Evolutionary conservation across 345 rosid species (phyloP).

Genomic region (Brassica napus): DNA sequence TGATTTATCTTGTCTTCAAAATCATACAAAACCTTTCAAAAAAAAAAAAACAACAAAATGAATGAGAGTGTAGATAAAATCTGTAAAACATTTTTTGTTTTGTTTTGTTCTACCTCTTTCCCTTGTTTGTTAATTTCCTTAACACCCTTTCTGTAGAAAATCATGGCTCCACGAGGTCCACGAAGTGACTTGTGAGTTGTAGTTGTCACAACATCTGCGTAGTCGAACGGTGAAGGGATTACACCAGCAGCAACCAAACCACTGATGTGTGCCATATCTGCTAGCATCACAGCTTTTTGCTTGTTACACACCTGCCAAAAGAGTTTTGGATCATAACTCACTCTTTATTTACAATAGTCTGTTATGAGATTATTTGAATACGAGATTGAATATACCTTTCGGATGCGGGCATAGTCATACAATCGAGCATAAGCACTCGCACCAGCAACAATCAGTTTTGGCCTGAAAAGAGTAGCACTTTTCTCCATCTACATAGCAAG

Average conservation of each 20-base stretch:
- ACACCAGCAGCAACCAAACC: conserved; percentile 96
- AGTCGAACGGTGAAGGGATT: conserved; percentile 97
- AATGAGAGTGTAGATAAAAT: conserved; percentile 1
- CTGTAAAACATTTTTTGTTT: background rate
- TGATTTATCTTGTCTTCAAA: conserved; percentile 96
- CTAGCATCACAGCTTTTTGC: conserved; percentile 88
- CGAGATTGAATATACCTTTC: conserved; percentile 55
- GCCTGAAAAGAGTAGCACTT: conserved; percentile 92
- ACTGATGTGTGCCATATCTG: conserved; percentile 99
- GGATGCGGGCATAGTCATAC: conserved; percentile 87
- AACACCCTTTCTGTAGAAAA: conserved; percentile 91
- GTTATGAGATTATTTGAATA: background rate
- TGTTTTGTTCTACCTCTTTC: conserved; percentile 54
- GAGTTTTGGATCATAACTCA: conserved; percentile 13
- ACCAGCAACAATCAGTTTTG: conserved; percentile 94
- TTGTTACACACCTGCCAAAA: conserved; percentile 83
- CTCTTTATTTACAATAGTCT: conserved; percentile 4
- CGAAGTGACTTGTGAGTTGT: conserved; percentile 99
- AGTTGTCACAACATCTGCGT: conserved; percentile 96
- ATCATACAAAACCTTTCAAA: conserved; percentile 75
- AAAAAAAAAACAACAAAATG: conserved; percentile 6
- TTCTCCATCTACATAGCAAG: conserved; percentile 74
- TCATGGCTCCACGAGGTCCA: conserved; percentile 99
- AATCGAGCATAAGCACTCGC: conserved; percentile 97
- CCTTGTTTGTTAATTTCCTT: conserved; percentile 96